A percentile compares a stretch with the other conserved stretches of the same genome.
Evolutionary conservation across 2,329 filamentous ascomycete species (phyloP).

Genomic region (Mollisia scopiformis): DNA sequence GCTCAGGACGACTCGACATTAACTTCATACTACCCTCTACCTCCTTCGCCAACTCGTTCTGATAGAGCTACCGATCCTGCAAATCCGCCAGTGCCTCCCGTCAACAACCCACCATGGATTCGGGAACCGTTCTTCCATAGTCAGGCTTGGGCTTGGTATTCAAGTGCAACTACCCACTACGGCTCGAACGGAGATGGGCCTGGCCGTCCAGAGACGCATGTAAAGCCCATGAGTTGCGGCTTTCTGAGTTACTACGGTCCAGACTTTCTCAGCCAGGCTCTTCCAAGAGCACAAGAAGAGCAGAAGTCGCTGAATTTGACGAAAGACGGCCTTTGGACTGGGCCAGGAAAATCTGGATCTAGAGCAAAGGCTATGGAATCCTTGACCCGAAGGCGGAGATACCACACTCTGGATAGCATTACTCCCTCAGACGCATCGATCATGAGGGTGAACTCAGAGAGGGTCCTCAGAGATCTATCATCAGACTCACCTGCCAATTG

Average conservation of each 20-base stretch:
- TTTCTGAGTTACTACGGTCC: conserved; percentile 50
- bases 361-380: conserved; percentile 36
- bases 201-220: conserved; percentile 46
- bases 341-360: conserved; percentile 27
- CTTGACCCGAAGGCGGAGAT: conserved; percentile 42
- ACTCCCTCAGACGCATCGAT: conserved; percentile 37
- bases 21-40: conserved; percentile 41
- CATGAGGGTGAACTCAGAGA: conserved; percentile 40
- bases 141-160: conserved; percentile 49
- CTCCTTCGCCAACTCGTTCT: conserved; percentile 41
- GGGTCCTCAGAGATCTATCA: conserved; percentile 33
- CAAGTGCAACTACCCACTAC: conserved; percentile 47
- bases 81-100: conserved; percentile 40
- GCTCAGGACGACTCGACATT: conserved; percentile 8
- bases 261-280: conserved; percentile 36
- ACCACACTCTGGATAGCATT: conserved; percentile 40
- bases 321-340: conserved; percentile 43
- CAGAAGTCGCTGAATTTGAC: conserved; percentile 45
- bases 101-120: conserved; percentile 32
- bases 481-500: conserved; percentile 33
- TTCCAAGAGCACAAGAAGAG: conserved; percentile 39
- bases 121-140: conserved; percentile 45
- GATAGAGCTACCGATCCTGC: conserved; percentile 40
- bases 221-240: conserved; percentile 44
- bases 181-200: conserved; percentile 42